Percentiles rank a stretch among this genome's conserved stretches.
These are phyloP conservation scores for Penicillium mononematosum DNA, from an alignment of 495 filamentous ascomycete genomes.

Conservation along the genomic window DNA sequence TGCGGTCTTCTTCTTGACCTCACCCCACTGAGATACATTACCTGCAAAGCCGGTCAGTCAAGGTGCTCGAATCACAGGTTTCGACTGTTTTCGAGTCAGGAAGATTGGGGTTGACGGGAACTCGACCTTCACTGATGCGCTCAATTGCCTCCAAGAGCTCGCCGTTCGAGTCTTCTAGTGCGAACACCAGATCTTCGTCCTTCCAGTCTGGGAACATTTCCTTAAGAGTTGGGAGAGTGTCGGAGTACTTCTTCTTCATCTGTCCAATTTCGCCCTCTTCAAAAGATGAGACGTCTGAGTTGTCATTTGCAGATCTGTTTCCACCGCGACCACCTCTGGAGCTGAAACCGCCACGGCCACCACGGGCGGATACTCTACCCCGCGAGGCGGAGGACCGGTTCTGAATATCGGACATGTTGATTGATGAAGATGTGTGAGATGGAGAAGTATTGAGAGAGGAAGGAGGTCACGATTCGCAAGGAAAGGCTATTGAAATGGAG, in stretches of 20 bases:
- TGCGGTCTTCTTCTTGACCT: slow-evolving; percentile 90
- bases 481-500: slow-evolving; percentile 26
- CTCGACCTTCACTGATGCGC: slow-evolving; percentile 85
- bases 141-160: slow-evolving; percentile 81
- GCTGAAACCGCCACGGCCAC: slow-evolving; percentile 78
- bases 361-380: slow-evolving; percentile 77
- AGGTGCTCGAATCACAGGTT: background rate
- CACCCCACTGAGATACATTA: slow-evolving; percentile 87
- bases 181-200: slow-evolving; percentile 85
- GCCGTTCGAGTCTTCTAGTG: slow-evolving; percentile 86
- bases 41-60: slow-evolving; percentile 53
- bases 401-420: slow-evolving; percentile 88
- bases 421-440: slow-evolving; percentile 38
- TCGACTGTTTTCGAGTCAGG: background rate
- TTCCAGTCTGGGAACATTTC: slow-evolving; percentile 93
- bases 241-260: slow-evolving; percentile 82
- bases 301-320: slow-evolving; percentile 69
- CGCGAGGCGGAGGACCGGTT: slow-evolving; percentile 71
- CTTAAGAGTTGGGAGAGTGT: slow-evolving; percentile 71
- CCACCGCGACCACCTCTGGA: slow-evolving; percentile 67
- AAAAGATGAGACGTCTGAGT: slow-evolving; percentile 48
- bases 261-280: slow-evolving; percentile 89
- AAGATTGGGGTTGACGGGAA: slow-evolving; percentile 7
- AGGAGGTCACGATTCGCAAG: slow-evolving; percentile 36
- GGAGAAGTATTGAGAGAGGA: slow-evolving; percentile 32